phyloP scores from a whole-genome alignment of 495 filamentous ascomycete genomes.

The Letharia columbiana region DNA sequence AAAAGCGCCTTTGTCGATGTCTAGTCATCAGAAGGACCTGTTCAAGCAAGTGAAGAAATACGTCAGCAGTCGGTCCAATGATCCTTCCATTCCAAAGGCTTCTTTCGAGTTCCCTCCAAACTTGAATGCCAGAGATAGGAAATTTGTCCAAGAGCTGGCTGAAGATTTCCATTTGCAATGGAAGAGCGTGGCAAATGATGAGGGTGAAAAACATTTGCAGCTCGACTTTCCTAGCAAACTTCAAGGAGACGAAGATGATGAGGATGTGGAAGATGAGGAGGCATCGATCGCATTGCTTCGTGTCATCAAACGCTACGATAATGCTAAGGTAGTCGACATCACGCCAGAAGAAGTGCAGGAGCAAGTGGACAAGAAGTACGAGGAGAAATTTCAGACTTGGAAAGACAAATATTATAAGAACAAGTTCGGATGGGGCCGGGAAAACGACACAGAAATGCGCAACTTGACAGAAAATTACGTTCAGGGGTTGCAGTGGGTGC shows the following conservation, averaged over 20 bases:
- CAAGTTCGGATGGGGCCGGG: constrained; percentile 87
- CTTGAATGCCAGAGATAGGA: constrained; percentile 77
- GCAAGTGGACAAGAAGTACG: constrained; percentile 71
- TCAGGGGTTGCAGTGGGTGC: constrained; percentile 94
- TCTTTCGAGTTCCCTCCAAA: constrained; percentile 63
- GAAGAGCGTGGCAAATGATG: constrained; percentile 67
- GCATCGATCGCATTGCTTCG: constrained; percentile 71
- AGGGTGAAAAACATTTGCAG: constrained; percentile 70
- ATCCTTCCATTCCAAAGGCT: constrained; percentile 33
- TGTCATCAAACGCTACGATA: constrained; percentile 82
- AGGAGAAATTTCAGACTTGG: constrained; percentile 81
- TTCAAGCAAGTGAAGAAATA: constrained; percentile 78
- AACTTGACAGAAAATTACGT: constrained; percentile 93
- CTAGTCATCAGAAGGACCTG: constrained; percentile 69
- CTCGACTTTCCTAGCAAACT: constrained; percentile 57
- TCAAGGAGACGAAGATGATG: constrained; percentile 45
- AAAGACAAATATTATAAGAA: constrained; percentile 82
- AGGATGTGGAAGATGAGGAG: constrained; percentile 74
- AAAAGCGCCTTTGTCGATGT: constrained; percentile 61
- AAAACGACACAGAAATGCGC: constrained; percentile 71
- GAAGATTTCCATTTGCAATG: constrained; percentile 73
- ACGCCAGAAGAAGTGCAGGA: constrained; percentile 68
- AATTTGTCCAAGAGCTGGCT: constrained; percentile 84
- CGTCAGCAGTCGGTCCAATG: constrained; percentile 50
- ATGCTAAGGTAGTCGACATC: constrained; percentile 74